Evolutionary conservation across 805 yeast species (phyloP), one percentile per base, ranked within the genome.

Genomic region (Cyberlindnera bimundalis): DNA sequence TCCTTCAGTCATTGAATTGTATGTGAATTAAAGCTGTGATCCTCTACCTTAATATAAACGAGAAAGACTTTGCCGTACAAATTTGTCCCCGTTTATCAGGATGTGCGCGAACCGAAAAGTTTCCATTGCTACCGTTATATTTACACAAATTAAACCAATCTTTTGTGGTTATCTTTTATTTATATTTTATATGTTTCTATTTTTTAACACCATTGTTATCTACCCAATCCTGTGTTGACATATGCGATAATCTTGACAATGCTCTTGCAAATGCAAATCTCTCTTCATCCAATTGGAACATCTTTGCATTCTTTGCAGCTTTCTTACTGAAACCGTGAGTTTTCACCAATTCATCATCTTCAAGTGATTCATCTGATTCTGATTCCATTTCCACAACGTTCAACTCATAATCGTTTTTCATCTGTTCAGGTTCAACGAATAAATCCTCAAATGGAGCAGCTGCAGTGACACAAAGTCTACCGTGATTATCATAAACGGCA

Each of bases 211-310:
- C 47, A 32, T 51, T 54, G 25, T 47, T 57, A 41, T 82, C 88
- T 6, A 87, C 81, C 99, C 99, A 91, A 38, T 84, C 95, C 19
- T 81, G 81, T 5, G 96, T 84, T 50, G 95, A 82, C 97, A 91
- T 91, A 52, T 91, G 98, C 31, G 90, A 76, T 50, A 93, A 70
- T 59, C 99, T 78, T 53, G 93, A 82, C 43, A 91, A 69, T 0
- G 98, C 97, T 58, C 99, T 76, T 0, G 96, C 96, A 70, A 91
- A 91, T 16, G 99, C 99, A 67, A 91, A 93, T 61, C 83, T 77
- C 65, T 91, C 99, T 62, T 91, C 99, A 62, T 89, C 98, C 29
- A 93, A 74, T 6, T 85, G 86, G 66, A 93, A 91, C 76, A 85
- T 76, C 27, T 51, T 78, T 1, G 89, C 84, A 56, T 79, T 78